phyloP scores from a whole-genome alignment of 2,329 filamentous ascomycete genomes.

The Fusarium armeniacum region DNA sequence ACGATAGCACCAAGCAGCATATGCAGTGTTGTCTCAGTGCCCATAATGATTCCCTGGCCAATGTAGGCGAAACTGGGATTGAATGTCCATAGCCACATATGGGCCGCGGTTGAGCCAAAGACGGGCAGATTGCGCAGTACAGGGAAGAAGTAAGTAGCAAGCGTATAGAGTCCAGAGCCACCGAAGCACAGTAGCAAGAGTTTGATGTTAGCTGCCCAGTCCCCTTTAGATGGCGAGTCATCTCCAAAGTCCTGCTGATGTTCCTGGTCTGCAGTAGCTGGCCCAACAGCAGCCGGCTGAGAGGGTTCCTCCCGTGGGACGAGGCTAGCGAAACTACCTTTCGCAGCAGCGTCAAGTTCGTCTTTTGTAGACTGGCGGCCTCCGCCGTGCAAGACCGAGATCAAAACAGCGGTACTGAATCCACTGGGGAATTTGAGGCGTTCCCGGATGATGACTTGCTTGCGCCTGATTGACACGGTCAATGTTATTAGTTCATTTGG shows the following conservation, averaged over 20 bases:
- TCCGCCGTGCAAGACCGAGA: constrained; percentile 85
- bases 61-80: constrained; percentile 98
- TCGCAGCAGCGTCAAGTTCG: constrained; percentile 54
- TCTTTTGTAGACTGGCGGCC: constrained; percentile 53
- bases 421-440: constrained; percentile 95
- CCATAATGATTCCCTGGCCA: constrained; percentile 99
- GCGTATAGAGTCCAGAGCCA: constrained; percentile 76
- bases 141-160: constrained; percentile 92
- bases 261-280: constrained; percentile 47
- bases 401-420: constrained; percentile 94
- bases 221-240: constrained; percentile 38
- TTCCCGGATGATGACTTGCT: constrained; percentile 93
- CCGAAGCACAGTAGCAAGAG: constrained; percentile 70
- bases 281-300: constrained; percentile 46
- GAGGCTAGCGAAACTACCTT: constrained; percentile 61
- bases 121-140: constrained; percentile 87
- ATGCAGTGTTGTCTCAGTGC: constrained; percentile 91
- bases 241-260: constrained; percentile 54
- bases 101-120: constrained; percentile 80
- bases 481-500: constrained; percentile 18
- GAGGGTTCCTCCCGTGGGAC: constrained; percentile 52
- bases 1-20: constrained; percentile 93
- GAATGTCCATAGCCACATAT: constrained; percentile 92
- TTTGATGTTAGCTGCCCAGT: constrained; percentile 65
- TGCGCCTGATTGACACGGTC: constrained; percentile 63